Percentiles rank a stretch among this genome's conserved stretches.
These are phyloP conservation scores for Astragalus membranaceus DNA, from an alignment of 306 rosid species.

Conservation along the genomic window DNA sequence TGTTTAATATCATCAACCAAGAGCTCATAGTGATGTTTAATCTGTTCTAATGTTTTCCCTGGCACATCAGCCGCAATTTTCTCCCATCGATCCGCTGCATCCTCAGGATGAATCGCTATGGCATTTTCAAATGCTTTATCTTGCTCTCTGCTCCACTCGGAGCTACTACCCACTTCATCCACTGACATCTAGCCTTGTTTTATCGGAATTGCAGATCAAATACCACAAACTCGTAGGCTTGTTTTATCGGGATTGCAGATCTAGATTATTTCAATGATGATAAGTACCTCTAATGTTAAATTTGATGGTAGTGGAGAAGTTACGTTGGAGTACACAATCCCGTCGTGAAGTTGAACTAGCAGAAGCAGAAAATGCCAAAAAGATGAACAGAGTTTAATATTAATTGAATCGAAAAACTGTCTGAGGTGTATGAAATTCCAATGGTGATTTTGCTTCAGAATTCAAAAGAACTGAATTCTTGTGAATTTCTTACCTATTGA, in stretches of 20 bases:
- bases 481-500: constrained; percentile 58
- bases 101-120: constrained; percentile 61
- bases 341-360: constrained; percentile 19
- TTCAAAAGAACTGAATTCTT: constrained; percentile 36
- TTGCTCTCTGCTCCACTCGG: constrained; percentile 82
- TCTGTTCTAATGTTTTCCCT: constrained; percentile 63
- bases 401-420: constrained; percentile 30
- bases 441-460: constrained; percentile 50
- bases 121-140: constrained; percentile 91
- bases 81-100: constrained; percentile 76
- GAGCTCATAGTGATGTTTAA: constrained; percentile 66
- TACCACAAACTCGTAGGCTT: constrained; percentile 8
- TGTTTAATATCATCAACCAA: constrained; percentile 66
- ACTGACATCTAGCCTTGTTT: constrained; percentile 46
- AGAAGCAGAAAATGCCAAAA: constrained; percentile 28
- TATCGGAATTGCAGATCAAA: constrained; percentile 30
- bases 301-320: constrained; percentile 21
- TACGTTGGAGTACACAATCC: constrained; percentile 18
- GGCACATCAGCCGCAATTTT: constrained; percentile 67
- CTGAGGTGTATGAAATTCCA: constrained; percentile 38
- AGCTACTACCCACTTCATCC: constrained; percentile 59
- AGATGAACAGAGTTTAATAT: constrained; percentile 35
- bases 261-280: constrained; percentile 13
- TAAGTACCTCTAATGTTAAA: background rate
- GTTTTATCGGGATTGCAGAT: constrained; percentile 27